phyloP scores from a whole-genome alignment of 805 yeast species.

The Lachancea nothofagi region DNA sequence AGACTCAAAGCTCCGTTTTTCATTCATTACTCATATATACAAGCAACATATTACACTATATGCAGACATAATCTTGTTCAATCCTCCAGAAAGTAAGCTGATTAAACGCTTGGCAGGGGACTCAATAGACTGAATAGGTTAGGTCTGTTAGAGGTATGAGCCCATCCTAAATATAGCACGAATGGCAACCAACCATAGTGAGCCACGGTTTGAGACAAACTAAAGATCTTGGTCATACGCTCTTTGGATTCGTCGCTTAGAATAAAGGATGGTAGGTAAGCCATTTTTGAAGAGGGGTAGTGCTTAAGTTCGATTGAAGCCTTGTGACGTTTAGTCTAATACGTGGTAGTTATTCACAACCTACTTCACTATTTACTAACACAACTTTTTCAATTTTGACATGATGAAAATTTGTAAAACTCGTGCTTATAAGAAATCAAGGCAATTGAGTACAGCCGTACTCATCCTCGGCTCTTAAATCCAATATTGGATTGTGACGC shows the following conservation, averaged over 20 bases:
- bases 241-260: constrained; percentile 51
- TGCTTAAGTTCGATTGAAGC: no score
- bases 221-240: constrained; percentile 78
- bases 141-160: constrained; percentile 78
- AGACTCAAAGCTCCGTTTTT: not conserved
- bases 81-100: not conserved
- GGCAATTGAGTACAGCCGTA: no score
- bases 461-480: no score
- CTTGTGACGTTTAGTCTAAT: no score
- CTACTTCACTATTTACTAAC: no score
- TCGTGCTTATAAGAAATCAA: no score
- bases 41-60: constrained; percentile 7
- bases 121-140: constrained; percentile 49
- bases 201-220: constrained; percentile 76
- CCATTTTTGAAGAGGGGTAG: no score
- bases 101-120: constrained; percentile 35
- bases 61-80: not conserved
- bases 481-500: not conserved
- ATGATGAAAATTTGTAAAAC: no score
- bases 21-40: constrained; percentile 9
- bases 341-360: no score
- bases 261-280: constrained; percentile 33
- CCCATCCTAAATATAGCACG: constrained; percentile 85
- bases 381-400: no score
- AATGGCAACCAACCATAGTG: constrained; percentile 98